Base-by-base conservation (phyloP, 306 rosid species). In the Oemleria cerasiformis region DNA sequence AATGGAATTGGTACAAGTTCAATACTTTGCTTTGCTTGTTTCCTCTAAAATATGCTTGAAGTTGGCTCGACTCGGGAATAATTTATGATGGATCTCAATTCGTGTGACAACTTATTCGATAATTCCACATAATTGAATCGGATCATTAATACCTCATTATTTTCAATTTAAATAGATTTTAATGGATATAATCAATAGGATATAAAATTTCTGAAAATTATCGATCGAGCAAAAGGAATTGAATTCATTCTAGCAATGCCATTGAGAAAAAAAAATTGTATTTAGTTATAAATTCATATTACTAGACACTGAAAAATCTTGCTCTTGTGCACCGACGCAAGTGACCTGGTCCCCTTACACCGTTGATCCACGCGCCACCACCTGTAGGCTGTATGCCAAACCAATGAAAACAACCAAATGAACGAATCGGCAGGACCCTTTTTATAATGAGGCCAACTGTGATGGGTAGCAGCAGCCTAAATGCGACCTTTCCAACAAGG, bases 311-410 rank as follows among this genome's bases (percentile, higher is more conserved):
- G 36, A 30, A 30, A 30, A 2, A 30, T 30, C 3, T 30, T 54
- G 9, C 5, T 13, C 63, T 25, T n/a, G n/a, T n/a, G n/a, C n/a
- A n/a, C 63, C 38, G 8, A 50, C 21, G n/a, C n/a, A n/a, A n/a
- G n/a, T n/a, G 9, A 0, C 55, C 55, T 58, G 41, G 4, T 30
- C 1, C 41, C 43, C 21, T 21, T 21, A 11, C 21, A 21, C 19
- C 17, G 36, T 34, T 5, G 1, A 0, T 11, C 54, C 74, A 70
- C 65, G 74, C 74, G 74, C 74, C 73, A 19, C 53, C 53, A 5
- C 23, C 21, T 7, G 30, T 42, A 9, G 8, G 16, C 21, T 7
- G n/a, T 53, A 9, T 14, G 16, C 13, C 20, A 6, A 48, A 53
- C 4, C 59, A 50, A 1, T 30, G 20, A 36, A 40, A 63, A 19